Percentiles rank a stretch among this genome's conserved stretches.
Conservation (phyloP, 805 yeast species). For the Wickerhamiella australiensis region DNA sequence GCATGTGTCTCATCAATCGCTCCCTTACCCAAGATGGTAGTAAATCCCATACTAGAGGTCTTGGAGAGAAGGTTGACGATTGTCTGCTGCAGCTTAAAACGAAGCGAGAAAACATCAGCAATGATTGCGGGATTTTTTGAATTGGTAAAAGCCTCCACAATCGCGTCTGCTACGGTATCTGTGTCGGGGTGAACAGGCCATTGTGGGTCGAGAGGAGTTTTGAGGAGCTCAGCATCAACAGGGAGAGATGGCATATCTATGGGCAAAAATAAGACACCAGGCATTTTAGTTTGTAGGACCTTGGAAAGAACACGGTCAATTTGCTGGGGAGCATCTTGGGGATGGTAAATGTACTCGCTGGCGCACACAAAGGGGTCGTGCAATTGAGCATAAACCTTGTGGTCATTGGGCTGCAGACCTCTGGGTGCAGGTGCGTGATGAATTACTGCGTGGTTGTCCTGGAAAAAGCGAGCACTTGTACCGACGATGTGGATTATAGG, state of each 20-base stretch:
- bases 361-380: constrained; percentile 48
- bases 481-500: constrained; percentile 81
- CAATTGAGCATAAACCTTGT: constrained; percentile 53
- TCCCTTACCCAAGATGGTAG: constrained; percentile 61
- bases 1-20: constrained; percentile 54
- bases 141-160: constrained; percentile 40
- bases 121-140: constrained; percentile 52
- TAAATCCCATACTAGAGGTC: constrained; percentile 44
- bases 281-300: constrained; percentile 49
- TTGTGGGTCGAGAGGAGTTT: not conserved
- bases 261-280: constrained; percentile 76
- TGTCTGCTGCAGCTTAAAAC: constrained; percentile 32
- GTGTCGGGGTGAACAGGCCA: constrained; percentile 13
- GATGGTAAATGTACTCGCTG: constrained; percentile 37
- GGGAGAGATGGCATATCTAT: constrained; percentile 44
- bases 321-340: constrained; percentile 40
- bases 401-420: constrained; percentile 42
- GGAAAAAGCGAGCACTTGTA: constrained; percentile 39
- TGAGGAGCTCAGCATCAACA: constrained; percentile 32
- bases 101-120: constrained; percentile 57
- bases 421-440: constrained; percentile 32
- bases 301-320: constrained; percentile 55
- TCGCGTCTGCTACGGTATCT: constrained; percentile 31
- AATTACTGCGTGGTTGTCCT: constrained; percentile 27
- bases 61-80: constrained; percentile 38